Evolutionary conservation across 345 rosid species (phyloP).

Genomic region (Gossypium raimondii): DNA sequence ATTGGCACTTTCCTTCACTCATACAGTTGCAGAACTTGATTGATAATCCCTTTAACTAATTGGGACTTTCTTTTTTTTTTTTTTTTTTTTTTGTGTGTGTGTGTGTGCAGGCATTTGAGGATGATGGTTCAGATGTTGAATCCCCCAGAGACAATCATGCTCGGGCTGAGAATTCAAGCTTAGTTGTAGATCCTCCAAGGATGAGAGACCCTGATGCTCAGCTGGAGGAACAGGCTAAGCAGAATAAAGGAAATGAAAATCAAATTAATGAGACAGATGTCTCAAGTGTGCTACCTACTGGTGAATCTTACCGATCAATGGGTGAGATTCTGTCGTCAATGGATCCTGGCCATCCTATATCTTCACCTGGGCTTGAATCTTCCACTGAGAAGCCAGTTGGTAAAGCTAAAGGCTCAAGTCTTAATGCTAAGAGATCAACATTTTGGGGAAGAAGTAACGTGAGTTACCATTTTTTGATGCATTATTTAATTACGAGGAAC

Average conservation of each 20-base stretch:
- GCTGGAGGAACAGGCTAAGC: slow-evolving; percentile 54
- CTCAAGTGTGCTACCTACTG: slow-evolving; percentile 43
- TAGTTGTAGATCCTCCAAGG: slow-evolving; percentile 37
- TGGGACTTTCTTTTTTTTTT: slow-evolving; percentile 8
- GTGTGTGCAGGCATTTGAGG: slow-evolving; percentile 66
- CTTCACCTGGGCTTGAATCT: slow-evolving; percentile 55
- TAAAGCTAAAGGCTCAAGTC: slow-evolving; percentile 59
- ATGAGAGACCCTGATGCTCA: slow-evolving; percentile 41
- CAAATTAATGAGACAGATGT: slow-evolving; percentile 38
- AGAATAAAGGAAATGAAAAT: slow-evolving; percentile 48
- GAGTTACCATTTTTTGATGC: slow-evolving; percentile 33
- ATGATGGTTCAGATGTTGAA: slow-evolving; percentile 78
- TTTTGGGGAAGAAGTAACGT: slow-evolving; percentile 95
- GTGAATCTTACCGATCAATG: slow-evolving; percentile 70
- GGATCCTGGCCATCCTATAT: slow-evolving; percentile 53
- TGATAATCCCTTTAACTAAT: slow-evolving; percentile 5
- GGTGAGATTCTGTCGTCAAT: slow-evolving; percentile 64
- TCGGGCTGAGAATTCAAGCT: slow-evolving; percentile 39
- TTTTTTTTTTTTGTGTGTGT: neutral
- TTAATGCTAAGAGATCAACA: slow-evolving; percentile 57
- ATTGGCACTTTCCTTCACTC: neutral
- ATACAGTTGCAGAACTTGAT: neutral
- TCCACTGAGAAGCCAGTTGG: slow-evolving; percentile 54
- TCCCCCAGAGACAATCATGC: slow-evolving; percentile 50
- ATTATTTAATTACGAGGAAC: neutral